Evolutionary conservation across 78 protist species (phyloP).

Genomic region (Anaeramoeba flamelloides): DNA sequence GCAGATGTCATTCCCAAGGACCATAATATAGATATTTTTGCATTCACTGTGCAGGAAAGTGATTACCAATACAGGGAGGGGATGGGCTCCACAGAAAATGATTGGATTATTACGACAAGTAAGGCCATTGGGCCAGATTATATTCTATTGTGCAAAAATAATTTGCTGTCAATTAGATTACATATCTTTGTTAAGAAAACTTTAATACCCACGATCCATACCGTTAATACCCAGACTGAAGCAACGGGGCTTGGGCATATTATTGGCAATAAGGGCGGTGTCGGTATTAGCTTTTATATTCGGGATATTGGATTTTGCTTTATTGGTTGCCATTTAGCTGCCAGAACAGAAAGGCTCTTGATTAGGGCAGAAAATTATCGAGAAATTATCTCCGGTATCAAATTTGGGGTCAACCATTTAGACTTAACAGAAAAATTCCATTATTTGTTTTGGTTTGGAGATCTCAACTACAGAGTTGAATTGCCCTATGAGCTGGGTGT

Average conservation of each 20-base stretch:
- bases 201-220: background rate
- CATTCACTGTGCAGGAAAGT: background rate
- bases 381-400: background rate
- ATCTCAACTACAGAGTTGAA: background rate
- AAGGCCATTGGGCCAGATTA: background rate
- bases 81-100: background rate
- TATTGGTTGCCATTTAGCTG: background rate
- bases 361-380: background rate
- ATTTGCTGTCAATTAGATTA: background rate
- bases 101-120: background rate
- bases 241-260: background rate
- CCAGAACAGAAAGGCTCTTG: background rate
- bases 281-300: background rate
- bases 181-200: background rate
- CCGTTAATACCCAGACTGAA: background rate
- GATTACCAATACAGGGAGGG: background rate
- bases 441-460: background rate
- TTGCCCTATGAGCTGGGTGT: background rate
- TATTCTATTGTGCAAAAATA: background rate
- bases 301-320: background rate
- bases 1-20: background rate
- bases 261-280: background rate
- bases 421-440: background rate
- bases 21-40: background rate
- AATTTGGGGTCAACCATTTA: background rate